Base-by-base conservation (phyloP, 352 stramenopile genomes). In the Phytophthora idaei region DNA sequence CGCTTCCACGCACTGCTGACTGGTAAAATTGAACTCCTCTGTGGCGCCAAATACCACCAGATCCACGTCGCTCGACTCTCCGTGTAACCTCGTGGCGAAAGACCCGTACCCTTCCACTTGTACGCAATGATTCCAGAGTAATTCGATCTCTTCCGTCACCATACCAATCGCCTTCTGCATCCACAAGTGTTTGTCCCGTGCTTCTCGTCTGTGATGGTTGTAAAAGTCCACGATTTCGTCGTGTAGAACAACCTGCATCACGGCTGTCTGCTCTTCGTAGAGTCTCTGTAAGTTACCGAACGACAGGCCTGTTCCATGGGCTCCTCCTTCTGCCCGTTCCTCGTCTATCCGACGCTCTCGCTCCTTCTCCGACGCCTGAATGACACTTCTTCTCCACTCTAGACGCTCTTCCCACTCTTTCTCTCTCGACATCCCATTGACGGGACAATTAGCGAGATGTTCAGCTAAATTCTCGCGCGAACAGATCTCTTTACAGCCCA, bases 401-500 rank as follows among this genome's bases (percentile, higher is more conserved):
- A 92, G 60, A 3, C 87, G 78, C 52, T 93, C 85, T 66, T 92
- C 81, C 74, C 74, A 89, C 68, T 95, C 87, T 58, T 90, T 90
- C 46, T 93, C 87, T 15, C 80, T 71, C 28, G 84, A 90, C 41
- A 90, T 90, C 0, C 80, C 77, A 63, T 85, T 85, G 48, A 92
- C 77, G 5, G 84, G 80, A 57, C 87, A 94, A 5, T 75, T 80
- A 0, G 73, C 70, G 3, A 95, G 64, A 61, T 95, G 87, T 25
- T 76, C 73, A 0, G 83, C 87, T 14, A 95, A 53, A 31, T 87
- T 82, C 44, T 93, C 85, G 10, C 87, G 73, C 5, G 83, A 80
- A 45, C 87, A 95, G 57, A 95, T 92, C 46, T 85, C 84, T 27
- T 82, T 92, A 59, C 87, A 95, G 0, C 87, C 87, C 8, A 95